Conservation (phyloP, 352 stramenopile genomes). For the Aphanomyces stellatus region DNA sequence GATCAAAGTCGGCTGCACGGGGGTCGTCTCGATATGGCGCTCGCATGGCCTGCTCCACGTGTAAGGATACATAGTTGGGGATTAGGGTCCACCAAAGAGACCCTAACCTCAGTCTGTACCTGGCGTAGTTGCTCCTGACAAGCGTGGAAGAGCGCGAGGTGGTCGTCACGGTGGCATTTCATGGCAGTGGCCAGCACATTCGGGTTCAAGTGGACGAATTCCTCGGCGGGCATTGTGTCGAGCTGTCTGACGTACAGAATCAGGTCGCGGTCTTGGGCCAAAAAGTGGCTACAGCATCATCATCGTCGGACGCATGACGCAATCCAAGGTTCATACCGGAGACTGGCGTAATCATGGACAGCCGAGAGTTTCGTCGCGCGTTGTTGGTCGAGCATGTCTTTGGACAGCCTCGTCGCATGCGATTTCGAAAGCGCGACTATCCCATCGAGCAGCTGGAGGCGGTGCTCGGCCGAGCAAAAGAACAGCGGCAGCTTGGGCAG, state of each 20-base stretch:
- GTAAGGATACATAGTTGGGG: background rate
- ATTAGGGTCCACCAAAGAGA: background rate
- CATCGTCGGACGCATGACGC: no score
- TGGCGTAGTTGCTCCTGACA: background rate
- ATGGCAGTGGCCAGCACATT: background rate
- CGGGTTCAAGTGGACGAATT: background rate
- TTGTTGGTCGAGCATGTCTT: background rate
- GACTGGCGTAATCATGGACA: background rate
- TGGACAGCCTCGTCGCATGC: background rate
- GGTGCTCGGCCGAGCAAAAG: conserved; percentile 8
- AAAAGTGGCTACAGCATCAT: conserved; percentile 2
- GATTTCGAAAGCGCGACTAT: conserved; percentile 1
- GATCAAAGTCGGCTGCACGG: background rate
- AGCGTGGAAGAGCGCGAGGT: background rate
- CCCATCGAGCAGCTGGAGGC: background rate
- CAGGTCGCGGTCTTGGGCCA: conserved; percentile 7
- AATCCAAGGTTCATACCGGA: background rate
- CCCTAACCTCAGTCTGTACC: no score
- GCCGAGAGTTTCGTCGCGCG: background rate
- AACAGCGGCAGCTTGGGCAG: conserved; percentile 8
- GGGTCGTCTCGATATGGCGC: background rate
- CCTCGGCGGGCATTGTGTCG: background rate
- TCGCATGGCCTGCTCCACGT: background rate
- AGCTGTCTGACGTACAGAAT: conserved; percentile 8
- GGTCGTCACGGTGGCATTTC: background rate